These are phyloP conservation scores for Lyophyllum decastes DNA, from an alignment of 768 basidiomycete species.

Conservation along the genomic window DNA sequence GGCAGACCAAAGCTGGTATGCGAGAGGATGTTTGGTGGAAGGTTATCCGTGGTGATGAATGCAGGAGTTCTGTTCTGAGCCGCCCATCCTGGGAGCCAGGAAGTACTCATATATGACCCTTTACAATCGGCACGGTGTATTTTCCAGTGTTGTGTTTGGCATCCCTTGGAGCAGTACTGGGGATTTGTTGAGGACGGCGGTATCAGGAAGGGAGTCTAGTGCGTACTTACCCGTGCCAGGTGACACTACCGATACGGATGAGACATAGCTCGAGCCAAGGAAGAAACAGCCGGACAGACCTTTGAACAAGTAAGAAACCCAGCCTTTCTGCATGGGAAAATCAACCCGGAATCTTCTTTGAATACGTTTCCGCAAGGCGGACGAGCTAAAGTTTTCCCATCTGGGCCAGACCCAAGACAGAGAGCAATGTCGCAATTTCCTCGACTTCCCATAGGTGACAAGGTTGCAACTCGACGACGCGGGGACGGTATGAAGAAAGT, in stretches of 20 bases:
- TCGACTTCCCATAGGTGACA: background rate
- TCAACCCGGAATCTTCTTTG: background rate
- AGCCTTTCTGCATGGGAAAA: constrained; percentile 4
- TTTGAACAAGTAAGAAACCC: constrained; percentile 28
- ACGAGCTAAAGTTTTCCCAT: constrained; percentile 23
- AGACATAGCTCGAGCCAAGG: background rate
- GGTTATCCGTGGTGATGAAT: background rate
- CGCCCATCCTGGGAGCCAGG: constrained; percentile 34
- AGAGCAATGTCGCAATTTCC: background rate
- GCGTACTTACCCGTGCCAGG: constrained; percentile 12
- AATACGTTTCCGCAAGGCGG: constrained; percentile 26
- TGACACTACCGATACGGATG: constrained; percentile 6
- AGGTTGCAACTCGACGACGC: background rate
- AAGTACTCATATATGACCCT: constrained; percentile 23
- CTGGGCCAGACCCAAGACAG: constrained; percentile 25
- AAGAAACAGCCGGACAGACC: constrained; percentile 8
- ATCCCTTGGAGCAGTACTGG: constrained; percentile 36
- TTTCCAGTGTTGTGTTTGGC: constrained; percentile 31
- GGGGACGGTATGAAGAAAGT: too few species aligned
- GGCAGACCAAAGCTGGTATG: constrained; percentile 10
- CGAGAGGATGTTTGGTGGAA: background rate
- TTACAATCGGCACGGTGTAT: constrained; percentile 28
- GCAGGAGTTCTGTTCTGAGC: background rate
- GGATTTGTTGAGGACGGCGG: background rate
- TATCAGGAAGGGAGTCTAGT: too few species aligned